Conservation (phyloP, 768 basidiomycete genomes). For the Collybia mongolica region DNA sequence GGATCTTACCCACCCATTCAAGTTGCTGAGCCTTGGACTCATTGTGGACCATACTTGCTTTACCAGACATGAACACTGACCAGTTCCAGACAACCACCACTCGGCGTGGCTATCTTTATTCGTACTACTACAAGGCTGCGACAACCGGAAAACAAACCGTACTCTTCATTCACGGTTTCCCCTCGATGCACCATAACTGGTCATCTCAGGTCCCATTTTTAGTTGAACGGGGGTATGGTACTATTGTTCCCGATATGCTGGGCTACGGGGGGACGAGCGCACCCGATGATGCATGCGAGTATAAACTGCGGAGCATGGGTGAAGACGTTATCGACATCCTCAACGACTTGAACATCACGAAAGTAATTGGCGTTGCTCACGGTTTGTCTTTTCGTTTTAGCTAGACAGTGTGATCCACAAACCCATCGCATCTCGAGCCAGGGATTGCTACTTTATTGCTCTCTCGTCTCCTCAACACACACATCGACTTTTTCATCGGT, state of each 20-base stretch:
- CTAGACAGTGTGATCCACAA: neutral
- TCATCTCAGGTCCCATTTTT: constrained; percentile 35
- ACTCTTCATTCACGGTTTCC: constrained; percentile 47
- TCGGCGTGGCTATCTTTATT: no score
- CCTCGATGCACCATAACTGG: constrained; percentile 39
- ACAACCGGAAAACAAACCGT: constrained; percentile 28
- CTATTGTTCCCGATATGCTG: constrained; percentile 50
- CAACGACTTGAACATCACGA: constrained; percentile 30
- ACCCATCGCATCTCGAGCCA: constrained; percentile 10
- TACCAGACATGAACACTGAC: no score
- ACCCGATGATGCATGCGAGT: constrained; percentile 34
- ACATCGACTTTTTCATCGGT: constrained; percentile 36
- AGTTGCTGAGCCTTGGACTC: no score
- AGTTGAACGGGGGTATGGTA: constrained; percentile 35
- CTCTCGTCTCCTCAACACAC: constrained; percentile 33
- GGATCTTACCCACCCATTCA: no score
- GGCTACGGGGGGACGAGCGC: constrained; percentile 53
- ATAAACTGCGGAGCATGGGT: constrained; percentile 29
- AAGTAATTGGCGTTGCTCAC: constrained; percentile 39
- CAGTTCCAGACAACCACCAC: no score
- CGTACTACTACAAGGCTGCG: constrained; percentile 29
- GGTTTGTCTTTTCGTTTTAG: constrained; percentile 28
- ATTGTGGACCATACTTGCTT: no score
- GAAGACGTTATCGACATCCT: constrained; percentile 42
- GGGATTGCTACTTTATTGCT: constrained; percentile 31